phyloP scores from a whole-genome alignment of 371 early-diverging fungal species.

The Mucor plumbeus region DNA sequence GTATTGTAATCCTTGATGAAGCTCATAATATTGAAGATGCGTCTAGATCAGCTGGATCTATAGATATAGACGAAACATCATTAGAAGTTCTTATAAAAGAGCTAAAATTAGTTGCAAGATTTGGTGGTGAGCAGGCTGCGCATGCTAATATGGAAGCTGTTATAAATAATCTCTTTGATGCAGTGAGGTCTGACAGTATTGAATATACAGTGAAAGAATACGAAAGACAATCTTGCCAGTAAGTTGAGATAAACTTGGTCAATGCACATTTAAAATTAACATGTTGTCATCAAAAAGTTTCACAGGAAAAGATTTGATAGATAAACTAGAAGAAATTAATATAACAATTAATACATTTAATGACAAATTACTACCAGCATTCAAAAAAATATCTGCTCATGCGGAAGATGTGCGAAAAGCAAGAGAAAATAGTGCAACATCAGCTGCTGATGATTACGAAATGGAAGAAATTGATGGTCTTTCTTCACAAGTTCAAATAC shows the following conservation, averaged over 20 bases:
- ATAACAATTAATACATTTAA: constrained; percentile 28
- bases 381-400: constrained; percentile 19
- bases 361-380: constrained; percentile 33
- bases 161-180: constrained; percentile 22
- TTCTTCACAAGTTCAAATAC: neutral
- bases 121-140: constrained; percentile 19
- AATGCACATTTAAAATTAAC: neutral
- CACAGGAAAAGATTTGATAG: constrained; percentile 40
- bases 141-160: constrained; percentile 37
- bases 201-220: constrained; percentile 40
- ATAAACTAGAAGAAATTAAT: constrained; percentile 28
- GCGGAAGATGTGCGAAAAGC: constrained; percentile 38
- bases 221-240: constrained; percentile 49
- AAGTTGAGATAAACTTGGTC: constrained; percentile 8
- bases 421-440: constrained; percentile 15
- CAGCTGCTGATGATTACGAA: neutral
- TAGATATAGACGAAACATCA: constrained; percentile 54
- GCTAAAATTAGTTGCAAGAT: constrained; percentile 36
- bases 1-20: constrained; percentile 91
- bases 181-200: constrained; percentile 26
- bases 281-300: constrained; percentile 26
- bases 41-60: constrained; percentile 56
- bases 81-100: constrained; percentile 43
- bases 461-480: neutral
- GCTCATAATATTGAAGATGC: constrained; percentile 66